Evolutionary conservation across 495 filamentous ascomycete genomes (phyloP), one percentile per base, ranked within the genome.

Genomic region (Penicillium maclennaniae): DNA sequence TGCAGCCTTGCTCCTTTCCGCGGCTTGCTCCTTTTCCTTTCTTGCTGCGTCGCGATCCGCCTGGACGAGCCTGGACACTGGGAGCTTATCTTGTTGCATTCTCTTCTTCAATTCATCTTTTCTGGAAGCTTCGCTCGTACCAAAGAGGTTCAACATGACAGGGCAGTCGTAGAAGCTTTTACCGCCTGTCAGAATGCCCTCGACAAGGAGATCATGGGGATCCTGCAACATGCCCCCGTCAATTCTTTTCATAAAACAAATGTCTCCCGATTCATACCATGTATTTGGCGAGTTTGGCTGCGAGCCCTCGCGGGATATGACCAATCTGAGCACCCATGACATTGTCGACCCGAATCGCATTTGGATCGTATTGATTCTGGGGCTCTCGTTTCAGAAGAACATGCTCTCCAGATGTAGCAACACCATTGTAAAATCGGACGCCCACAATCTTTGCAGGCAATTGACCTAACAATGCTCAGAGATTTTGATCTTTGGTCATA

Each of bases 311-410:
- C 2, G 88, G 86, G 38, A 97, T 78, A 66, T 96, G 89, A 3
- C 92, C 92, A 52, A 96, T 87, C 59, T 95, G 91, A 3, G 52
- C 65, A 19, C 85, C 78, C 67, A 87, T 80, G n/a, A 91, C 87
- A 68, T 95, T 96, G 54, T 86, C 75, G 2, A 93, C 80, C 6
- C 83, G 82, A 45, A 96, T 88, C 3, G 90, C 90, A 72, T 95
- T 95, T 4, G 63, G 52, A 59, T 93, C 89, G 59, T 88, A 91
- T 48, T 71, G 58, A 55, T 97, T 97, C 12, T 60, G 49, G 3
- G 88, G 86, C 51, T 96, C 87, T 55, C 92, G 74, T 27, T 66
- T 71, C 46, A 87, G 62, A 25, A 89, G 55, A 1, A 93, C 86
- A 51, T 82, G 77, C 63, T 97, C 92, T 14, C 87, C 87, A 5